Conservation (phyloP, 148 eudicot species). For the Chenopodium suecicum region DNA sequence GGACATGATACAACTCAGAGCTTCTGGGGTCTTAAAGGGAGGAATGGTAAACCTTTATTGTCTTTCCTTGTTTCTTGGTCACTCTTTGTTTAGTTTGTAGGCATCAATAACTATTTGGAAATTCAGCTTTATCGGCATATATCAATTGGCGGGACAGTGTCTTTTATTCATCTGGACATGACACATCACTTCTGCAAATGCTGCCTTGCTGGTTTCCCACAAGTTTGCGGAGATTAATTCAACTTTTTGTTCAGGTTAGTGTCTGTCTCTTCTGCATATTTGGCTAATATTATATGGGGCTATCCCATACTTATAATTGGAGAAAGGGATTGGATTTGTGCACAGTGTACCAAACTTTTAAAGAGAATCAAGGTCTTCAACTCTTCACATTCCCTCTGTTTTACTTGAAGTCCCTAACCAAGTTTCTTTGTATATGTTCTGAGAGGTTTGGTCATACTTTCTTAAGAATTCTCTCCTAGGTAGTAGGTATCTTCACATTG, state of each 20-base stretch:
- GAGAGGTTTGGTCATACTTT: conserved; percentile 1
- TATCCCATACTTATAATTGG: not conserved
- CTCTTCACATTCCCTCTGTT: too few species aligned
- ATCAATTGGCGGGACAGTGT: conserved; percentile 83
- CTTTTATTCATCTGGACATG: conserved; percentile 81
- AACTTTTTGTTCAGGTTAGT: conserved; percentile 89
- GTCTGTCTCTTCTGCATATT: conserved; percentile 11
- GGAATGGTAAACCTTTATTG: conserved; percentile 43
- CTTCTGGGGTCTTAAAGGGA: conserved; percentile 49
- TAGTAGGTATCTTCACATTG: not conserved
- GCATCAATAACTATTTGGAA: conserved; percentile 31
- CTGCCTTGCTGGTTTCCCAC: conserved; percentile 94
- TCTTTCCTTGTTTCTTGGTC: conserved; percentile 21
- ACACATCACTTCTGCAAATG: conserved; percentile 90
- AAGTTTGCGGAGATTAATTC: conserved; percentile 76
- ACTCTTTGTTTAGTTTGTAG: conserved; percentile 12
- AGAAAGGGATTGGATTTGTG: too few species aligned
- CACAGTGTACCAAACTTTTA: too few species aligned
- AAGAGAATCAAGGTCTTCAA: too few species aligned
- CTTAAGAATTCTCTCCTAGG: not conserved
- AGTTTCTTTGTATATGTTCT: not conserved
- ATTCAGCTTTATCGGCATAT: conserved; percentile 75
- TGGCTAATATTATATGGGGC: not conserved
- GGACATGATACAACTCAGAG: conserved; percentile 67
- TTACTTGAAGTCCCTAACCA: too few species aligned